These are phyloP conservation scores for Avena eriantha DNA, from an alignment of 176 grass and related monocot species.

Conservation along the genomic window DNA sequence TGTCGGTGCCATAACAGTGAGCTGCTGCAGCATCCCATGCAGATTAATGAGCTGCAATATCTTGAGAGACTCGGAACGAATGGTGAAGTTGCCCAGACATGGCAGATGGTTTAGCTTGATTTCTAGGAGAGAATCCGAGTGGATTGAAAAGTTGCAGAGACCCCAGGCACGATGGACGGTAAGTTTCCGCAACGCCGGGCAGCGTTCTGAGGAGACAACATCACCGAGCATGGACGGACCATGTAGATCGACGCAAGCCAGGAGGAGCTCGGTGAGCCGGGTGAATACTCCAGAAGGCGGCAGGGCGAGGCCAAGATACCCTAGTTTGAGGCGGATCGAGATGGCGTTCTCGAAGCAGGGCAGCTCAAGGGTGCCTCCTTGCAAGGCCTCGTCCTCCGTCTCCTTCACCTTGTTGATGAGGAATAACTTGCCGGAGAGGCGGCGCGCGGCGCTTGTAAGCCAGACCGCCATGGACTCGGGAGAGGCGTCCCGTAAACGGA, in stretches of 20 bases:
- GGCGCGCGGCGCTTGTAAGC: conserved; percentile 27
- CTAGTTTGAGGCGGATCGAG: not conserved
- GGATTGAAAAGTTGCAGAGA: not conserved
- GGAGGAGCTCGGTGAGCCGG: not conserved
- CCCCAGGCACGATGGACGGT: not conserved
- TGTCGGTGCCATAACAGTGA: not conserved
- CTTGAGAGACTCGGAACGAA: not conserved
- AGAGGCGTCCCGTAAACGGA: not conserved
- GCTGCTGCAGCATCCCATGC: not conserved
- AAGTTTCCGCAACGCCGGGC: not conserved
- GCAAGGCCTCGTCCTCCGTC: not conserved
- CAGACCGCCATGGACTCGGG: not conserved
- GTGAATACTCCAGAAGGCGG: not conserved
- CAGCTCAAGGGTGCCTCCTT: not conserved
- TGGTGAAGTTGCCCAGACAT: not conserved
- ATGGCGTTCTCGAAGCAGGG: conserved; percentile 38
- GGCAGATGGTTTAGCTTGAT: not conserved
- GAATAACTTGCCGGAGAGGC: not conserved
- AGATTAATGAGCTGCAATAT: not conserved
- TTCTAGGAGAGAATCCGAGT: not conserved
- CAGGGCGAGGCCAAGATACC: not conserved
- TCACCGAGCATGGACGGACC: not conserved
- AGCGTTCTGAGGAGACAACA: not conserved
- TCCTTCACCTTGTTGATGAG: not conserved
- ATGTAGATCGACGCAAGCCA: not conserved